Evolutionary conservation across 257 asterid genomes (phyloP), one percentile per base, ranked within the genome.

Genomic region (Solanum habrochaites): DNA sequence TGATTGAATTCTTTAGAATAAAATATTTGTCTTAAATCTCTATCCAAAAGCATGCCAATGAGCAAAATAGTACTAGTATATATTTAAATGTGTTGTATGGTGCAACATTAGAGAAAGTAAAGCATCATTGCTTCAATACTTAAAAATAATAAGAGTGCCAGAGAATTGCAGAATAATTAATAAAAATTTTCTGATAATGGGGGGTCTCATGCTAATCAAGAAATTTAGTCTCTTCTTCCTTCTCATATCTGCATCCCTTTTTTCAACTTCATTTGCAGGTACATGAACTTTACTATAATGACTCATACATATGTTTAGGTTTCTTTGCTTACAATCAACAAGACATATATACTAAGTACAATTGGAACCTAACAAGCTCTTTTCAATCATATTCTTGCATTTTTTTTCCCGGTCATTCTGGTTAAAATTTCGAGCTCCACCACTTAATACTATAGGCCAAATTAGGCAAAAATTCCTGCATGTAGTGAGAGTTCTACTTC

Each of bases 251-350:
- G 91, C 93, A 2, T 88, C 94, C 62, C 81, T 94, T 88, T 25
- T 93, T 35, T 88, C 96, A 21, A 87, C 96, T 85, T 93, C 97
- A 42, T 87, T 92, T 89, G 98, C 97, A 91, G 97, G 98, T 95
- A 67, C 6, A 43, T 29, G 56, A 45, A 86, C 25, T 43, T 49
- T 25, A 45, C 67, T 72, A 72, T 20, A 72, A 72, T 73, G 18
- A 73, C 16, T 73, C 11, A 39, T 43, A 14, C 0, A 23, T 27
- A 27, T 67, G 20, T 21, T 70, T 10, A 16, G 10, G 62, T 52
- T 52, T 52, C 23, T 6, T 70, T 70, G 0, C 47, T 71, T 32
- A 3, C 16, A 35, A 35, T 72, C 15, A 37, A 72, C 81, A 72
- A 70, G 12, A 8, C 5, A 35, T 16, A 70, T 32, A 70, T 15